Conservation (phyloP, 225 moss, liverwort and hornwort genomes). For the Physcomitrium patens region DNA sequence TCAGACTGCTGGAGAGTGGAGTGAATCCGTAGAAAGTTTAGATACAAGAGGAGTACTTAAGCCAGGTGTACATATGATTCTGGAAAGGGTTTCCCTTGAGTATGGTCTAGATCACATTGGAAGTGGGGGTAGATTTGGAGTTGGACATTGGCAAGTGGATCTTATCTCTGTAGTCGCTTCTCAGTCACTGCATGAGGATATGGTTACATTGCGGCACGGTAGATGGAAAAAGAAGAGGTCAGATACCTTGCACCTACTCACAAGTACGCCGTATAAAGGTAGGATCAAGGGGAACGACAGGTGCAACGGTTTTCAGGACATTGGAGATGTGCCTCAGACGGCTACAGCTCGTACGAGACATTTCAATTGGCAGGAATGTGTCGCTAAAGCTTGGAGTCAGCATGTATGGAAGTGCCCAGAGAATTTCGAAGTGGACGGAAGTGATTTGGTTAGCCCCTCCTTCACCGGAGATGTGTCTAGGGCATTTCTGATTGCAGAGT, state of each 20-base stretch:
- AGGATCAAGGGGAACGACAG: conserved; percentile 31
- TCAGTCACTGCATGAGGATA: conserved; percentile 44
- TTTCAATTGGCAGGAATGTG: conserved; percentile 70
- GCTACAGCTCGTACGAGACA: conserved; percentile 61
- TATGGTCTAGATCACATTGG: conserved; percentile 70
- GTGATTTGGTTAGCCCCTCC: conserved; percentile 24
- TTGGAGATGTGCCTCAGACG: conserved; percentile 56
- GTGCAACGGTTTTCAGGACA: conserved; percentile 43
- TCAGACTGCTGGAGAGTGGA: conserved; percentile 30
- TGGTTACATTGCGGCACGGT: conserved; percentile 54
- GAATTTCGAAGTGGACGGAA: conserved; percentile 33
- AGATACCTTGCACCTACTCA: conserved; percentile 62
- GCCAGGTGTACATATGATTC: conserved; percentile 77
- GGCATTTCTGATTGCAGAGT: conserved; percentile 80
- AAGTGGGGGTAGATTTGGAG: conserved; percentile 72
- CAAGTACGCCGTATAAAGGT: conserved; percentile 63
- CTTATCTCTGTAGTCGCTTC: conserved; percentile 65
- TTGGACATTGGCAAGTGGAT: conserved; percentile 79
- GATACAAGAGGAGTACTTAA: conserved; percentile 41
- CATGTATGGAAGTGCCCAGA: conserved; percentile 54
- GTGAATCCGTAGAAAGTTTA: conserved; percentile 29
- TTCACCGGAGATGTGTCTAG: conserved; percentile 39
- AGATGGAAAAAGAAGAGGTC: conserved; percentile 67
- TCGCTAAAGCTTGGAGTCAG: conserved; percentile 49
- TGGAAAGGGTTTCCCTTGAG: conserved; percentile 68